Evolutionary conservation across 2,329 filamentous ascomycete genomes (phyloP).

Genomic region (Sordariomycetes sp.): DNA sequence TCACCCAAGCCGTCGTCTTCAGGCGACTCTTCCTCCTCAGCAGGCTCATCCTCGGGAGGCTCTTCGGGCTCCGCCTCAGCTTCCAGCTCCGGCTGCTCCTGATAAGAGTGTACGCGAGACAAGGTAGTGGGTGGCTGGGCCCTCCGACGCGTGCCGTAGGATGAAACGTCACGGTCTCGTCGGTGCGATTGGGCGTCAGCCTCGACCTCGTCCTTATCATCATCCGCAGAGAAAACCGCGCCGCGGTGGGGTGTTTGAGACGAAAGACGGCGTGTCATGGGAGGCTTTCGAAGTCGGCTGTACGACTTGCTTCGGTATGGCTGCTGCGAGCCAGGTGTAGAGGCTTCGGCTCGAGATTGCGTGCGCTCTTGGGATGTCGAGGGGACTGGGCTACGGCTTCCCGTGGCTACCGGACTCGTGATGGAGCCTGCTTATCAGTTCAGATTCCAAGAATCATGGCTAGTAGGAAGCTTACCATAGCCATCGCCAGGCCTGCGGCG

Average conservation of each 20-base stretch:
- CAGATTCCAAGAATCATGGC: no score
- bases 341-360: constrained; percentile 17
- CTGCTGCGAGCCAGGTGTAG: constrained; percentile 21
- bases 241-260: constrained; percentile 74
- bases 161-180: constrained; percentile 28
- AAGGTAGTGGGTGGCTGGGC: constrained; percentile 21
- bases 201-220: constrained; percentile 73
- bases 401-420: not conserved
- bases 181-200: constrained; percentile 40
- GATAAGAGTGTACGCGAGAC: constrained; percentile 31
- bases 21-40: constrained; percentile 12
- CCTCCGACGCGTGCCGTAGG: constrained; percentile 22
- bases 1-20: constrained; percentile 17
- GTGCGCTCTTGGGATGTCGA: not conserved
- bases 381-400: constrained; percentile 1
- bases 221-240: constrained; percentile 84
- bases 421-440: constrained; percentile 3
- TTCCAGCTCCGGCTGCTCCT: constrained; percentile 12
- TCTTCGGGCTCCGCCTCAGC: constrained; percentile 3
- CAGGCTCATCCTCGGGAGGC: constrained; percentile 5
- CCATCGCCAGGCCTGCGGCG: constrained; percentile 47
- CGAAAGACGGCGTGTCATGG: constrained; percentile 63
- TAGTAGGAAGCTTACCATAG: constrained; percentile 50
- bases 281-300: constrained; percentile 58
- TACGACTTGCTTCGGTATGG: constrained; percentile 36